phyloP scores from a whole-genome alignment of 805 yeast genomes.

The Kuraishia floccosa region DNA sequence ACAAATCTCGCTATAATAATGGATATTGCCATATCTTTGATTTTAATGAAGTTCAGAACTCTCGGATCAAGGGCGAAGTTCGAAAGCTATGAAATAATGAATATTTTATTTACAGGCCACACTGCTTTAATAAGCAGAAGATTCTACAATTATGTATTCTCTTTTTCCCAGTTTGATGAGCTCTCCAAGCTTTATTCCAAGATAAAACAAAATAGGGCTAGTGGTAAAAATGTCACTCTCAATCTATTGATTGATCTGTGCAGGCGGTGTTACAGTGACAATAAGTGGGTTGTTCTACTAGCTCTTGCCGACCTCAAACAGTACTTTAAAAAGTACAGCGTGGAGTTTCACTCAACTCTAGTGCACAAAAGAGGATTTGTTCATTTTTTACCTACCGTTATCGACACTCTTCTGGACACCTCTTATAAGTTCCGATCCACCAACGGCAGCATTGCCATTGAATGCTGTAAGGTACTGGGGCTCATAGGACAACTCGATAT shows the following conservation, averaged over 20 bases:
- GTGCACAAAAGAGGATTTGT: constrained; percentile 22
- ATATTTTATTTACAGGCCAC: constrained; percentile 19
- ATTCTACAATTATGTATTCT: constrained; percentile 40
- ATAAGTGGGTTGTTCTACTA: constrained; percentile 62
- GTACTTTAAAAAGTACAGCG: constrained; percentile 39
- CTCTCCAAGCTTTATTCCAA: constrained; percentile 9
- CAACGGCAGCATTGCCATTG: constrained; percentile 36
- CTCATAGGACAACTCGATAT: constrained; percentile 69
- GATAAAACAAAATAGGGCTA: background rate
- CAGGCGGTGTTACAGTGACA: constrained; percentile 46
- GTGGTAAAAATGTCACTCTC: constrained; percentile 3
- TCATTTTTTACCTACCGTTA: constrained; percentile 27
- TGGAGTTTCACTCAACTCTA: constrained; percentile 31
- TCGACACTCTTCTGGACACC: constrained; percentile 43
- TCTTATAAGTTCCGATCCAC: constrained; percentile 41
- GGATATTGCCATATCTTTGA: constrained; percentile 63
- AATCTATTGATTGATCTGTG: constrained; percentile 39
- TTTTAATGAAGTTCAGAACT: constrained; percentile 53
- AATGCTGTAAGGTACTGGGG: constrained; percentile 63
- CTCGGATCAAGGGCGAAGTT: constrained; percentile 38
- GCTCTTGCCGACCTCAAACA: constrained; percentile 52
- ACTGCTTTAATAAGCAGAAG: constrained; percentile 20
- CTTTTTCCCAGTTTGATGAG: constrained; percentile 33
- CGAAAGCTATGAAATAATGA: constrained; percentile 41
- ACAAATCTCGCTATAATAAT: constrained; percentile 52